Percentiles rank a stretch among this genome's conserved stretches.
Evolutionary conservation across 176 grass and related monocot species (phyloP).

Genomic region (Echinochloa phyllopogon): DNA sequence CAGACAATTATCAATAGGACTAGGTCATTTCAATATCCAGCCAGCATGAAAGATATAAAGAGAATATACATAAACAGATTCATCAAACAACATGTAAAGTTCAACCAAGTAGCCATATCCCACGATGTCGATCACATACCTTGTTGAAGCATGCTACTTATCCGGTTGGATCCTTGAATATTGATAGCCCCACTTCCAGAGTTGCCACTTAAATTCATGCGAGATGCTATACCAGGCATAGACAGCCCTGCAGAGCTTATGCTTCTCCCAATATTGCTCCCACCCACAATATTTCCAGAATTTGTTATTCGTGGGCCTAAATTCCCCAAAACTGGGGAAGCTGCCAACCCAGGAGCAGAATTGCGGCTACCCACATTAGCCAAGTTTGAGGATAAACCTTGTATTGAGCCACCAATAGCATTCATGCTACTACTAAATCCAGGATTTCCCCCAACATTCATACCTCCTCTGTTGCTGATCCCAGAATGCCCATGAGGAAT

Average conservation of each 20-base stretch:
- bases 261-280: constrained; percentile 75
- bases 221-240: constrained; percentile 69
- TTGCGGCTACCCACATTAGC: constrained; percentile 67
- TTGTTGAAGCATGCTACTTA: constrained; percentile 77
- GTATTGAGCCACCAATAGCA: constrained; percentile 75
- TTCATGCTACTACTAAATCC: constrained; percentile 75
- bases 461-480: constrained; percentile 73
- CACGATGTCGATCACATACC: constrained; percentile 47
- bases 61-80: constrained; percentile 1
- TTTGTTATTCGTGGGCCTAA: constrained; percentile 68
- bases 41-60: constrained; percentile 9
- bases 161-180: constrained; percentile 74
- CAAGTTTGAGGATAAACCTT: constrained; percentile 76
- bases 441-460: constrained; percentile 73
- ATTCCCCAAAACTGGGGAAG: constrained; percentile 77
- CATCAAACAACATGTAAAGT: constrained; percentile 13
- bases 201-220: constrained; percentile 80
- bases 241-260: constrained; percentile 76
- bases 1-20: neutral
- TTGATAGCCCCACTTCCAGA: constrained; percentile 66
- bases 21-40: constrained; percentile 20
- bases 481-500: constrained; percentile 86
- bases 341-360: constrained; percentile 74
- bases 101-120: neutral
- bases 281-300: constrained; percentile 70